phyloP scores from a whole-genome alignment of 192 early-diverging fungal genomes.

The Hyaloraphidium curvatum region DNA sequence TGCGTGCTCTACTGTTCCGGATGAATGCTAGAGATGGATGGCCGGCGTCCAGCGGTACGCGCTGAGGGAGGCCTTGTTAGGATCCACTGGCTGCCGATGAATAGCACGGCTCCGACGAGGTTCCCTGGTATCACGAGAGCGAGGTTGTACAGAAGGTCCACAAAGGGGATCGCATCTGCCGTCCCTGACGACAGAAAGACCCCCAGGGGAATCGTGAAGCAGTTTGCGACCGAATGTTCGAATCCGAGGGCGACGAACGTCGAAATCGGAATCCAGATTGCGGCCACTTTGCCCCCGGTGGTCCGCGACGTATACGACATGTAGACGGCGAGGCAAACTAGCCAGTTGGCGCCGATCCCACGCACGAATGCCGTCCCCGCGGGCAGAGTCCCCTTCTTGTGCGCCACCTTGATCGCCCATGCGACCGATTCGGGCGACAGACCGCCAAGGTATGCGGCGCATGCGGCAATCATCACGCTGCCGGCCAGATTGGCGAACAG shows the following conservation, averaged over 20 bases:
- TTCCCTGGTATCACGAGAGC: background rate
- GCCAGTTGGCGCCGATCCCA: constrained; percentile 1
- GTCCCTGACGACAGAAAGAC: background rate
- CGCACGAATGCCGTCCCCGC: background rate
- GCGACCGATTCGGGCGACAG: too few species aligned
- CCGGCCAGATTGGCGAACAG: background rate
- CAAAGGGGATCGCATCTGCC: background rate
- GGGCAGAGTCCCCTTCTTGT: background rate
- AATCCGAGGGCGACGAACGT: constrained; percentile 1
- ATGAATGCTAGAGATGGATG: too few species aligned
- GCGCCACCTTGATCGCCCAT: background rate
- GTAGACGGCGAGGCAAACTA: constrained; percentile 2
- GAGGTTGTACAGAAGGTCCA: background rate
- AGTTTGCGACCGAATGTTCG: background rate
- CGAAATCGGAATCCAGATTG: background rate
- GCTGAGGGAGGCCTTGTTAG: too few species aligned
- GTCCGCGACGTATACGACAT: background rate
- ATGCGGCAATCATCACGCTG: background rate
- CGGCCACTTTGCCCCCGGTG: background rate
- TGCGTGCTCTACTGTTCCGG: too few species aligned
- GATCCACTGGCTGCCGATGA: too few species aligned
- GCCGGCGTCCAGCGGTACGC: too few species aligned
- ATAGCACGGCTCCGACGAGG: background rate
- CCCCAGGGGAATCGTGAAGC: background rate
- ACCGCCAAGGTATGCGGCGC: background rate